Conservation (phyloP, 116 monocot species). For the Posidonia oceanica region DNA sequence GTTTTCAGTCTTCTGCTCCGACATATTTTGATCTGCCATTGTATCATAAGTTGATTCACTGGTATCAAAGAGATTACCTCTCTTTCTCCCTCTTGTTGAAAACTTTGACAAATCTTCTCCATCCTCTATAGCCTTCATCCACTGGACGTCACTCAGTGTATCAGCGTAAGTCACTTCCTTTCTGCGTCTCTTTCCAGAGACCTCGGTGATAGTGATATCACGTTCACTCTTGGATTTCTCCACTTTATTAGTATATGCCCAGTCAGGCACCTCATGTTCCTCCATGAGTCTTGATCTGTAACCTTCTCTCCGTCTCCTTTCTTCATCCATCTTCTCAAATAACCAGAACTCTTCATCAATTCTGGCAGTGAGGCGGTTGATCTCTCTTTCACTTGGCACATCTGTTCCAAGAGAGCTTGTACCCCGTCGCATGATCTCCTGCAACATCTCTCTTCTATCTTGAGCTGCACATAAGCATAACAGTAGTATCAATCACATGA, state of each 20-base stretch:
- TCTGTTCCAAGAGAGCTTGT: conserved; percentile 79
- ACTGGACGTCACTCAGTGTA: conserved; percentile 67
- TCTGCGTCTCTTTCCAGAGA: conserved; percentile 61
- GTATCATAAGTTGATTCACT: conserved; percentile 15
- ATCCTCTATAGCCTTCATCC: conserved; percentile 75
- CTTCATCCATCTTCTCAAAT: conserved; percentile 98
- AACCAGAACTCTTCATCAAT: conserved; percentile 87
- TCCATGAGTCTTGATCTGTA: conserved; percentile 90
- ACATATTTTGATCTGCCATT: conserved; percentile 8
- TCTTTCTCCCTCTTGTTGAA: conserved; percentile 29
- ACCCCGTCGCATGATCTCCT: conserved; percentile 83
- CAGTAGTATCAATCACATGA: neutral
- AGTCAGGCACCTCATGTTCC: conserved; percentile 91
- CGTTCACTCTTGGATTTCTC: conserved; percentile 20
- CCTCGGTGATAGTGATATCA: conserved; percentile 13
- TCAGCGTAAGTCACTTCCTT: conserved; percentile 82
- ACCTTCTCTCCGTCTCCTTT: conserved; percentile 64
- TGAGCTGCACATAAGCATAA: conserved; percentile 41
- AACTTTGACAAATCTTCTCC: conserved; percentile 61
- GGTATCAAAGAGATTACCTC: conserved; percentile 14
- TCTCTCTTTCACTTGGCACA: conserved; percentile 94
- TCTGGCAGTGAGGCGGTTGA: conserved; percentile 93
- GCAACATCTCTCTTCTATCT: conserved; percentile 83
- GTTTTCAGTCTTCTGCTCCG: conserved; percentile 20
- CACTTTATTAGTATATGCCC: conserved; percentile 49